A percentile compares a stretch with the other conserved stretches of the same genome.
These are phyloP conservation scores for Phytophthora vignae DNA, from an alignment of 352 stramenopile genomes.

Conservation along the genomic window DNA sequence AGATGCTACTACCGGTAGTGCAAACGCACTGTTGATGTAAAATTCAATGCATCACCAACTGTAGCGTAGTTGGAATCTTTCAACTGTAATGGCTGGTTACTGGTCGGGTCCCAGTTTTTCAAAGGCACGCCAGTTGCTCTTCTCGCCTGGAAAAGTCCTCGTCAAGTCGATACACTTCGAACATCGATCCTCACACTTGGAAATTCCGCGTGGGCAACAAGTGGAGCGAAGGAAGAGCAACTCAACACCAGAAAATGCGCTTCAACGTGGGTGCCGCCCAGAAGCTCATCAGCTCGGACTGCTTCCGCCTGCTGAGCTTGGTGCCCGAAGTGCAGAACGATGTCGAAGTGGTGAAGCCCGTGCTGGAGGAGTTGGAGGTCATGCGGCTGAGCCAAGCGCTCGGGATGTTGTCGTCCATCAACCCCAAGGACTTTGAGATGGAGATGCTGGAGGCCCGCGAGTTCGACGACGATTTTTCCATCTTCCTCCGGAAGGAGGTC, in stretches of 20 bases:
- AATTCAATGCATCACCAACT: not conserved
- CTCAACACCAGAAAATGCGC: conserved; percentile 18
- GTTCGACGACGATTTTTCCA: conserved; percentile 71
- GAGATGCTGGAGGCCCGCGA: conserved; percentile 60
- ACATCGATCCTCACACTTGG: conserved; percentile 15
- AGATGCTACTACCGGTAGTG: conserved; percentile 2
- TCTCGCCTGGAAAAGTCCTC: conserved; percentile 1
- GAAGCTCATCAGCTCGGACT: conserved; percentile 41
- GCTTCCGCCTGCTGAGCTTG: conserved; percentile 68
- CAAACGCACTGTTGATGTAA: not conserved
- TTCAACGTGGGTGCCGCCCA: conserved; percentile 20
- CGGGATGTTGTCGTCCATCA: conserved; percentile 56
- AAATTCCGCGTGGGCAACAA: conserved; percentile 20
- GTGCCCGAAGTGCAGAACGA: conserved; percentile 69
- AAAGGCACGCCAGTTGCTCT: conserved; percentile 1
- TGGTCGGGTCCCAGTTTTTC: conserved; percentile 15
- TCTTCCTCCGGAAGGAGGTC: conserved; percentile 63
- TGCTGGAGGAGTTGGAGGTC: conserved; percentile 74
- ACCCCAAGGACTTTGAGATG: conserved; percentile 58
- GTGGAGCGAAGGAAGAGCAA: conserved; percentile 5
- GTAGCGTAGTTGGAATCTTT: conserved; percentile 1
- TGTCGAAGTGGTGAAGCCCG: conserved; percentile 71
- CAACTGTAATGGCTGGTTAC: not conserved
- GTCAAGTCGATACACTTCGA: not conserved
- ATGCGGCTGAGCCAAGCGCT: conserved; percentile 69